Evolutionary conservation across 148 eudicot genomes (phyloP), one percentile per base, ranked within the genome.

Genomic region (Camellia japonica): DNA sequence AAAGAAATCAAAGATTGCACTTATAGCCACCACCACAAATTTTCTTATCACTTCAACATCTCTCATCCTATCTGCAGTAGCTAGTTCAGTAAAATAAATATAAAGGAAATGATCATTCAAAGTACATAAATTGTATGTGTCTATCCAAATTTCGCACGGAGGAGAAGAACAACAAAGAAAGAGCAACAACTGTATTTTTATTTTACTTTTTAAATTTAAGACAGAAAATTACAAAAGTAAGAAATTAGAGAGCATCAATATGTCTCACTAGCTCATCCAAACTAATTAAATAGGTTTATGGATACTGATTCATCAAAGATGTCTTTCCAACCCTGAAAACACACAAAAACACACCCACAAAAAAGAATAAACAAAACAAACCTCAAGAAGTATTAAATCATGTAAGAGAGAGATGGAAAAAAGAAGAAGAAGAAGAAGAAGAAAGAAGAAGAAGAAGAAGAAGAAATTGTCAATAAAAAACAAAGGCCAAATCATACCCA

Each of bases 291-390:
- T n/a, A 56, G 0, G 3, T 23, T 43, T 54, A 46, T 8, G 80
- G 80, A 63, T 88, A 90, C 93, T 82, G 85, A 16, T 80, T 90
- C 75, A 90, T 90, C 78, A 90, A 84, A 30, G 89, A 88, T 0
- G 93, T 90, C 86, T 90, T 90, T 20, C 93, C 93, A 11, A 90
- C 93, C 80, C 93, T 90, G 81, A 60, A 46, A 69, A 78, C 20
- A 49, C 52, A 49, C 7, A 30, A 38, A 9, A 14, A 3, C 38
- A 73, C 55, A 38, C 18, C 4, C 42, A 52, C 41, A 76, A 44
- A 63, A 43, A 59, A 66, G 44, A 30, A 52, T 56, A 55, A 43
- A 43, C 51, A 20, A 62, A 38, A 54, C 7, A 63, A 56, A 23
- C 8, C 2, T 18, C 44, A 6, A 7, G 23, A 71, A 10, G 56